A percentile compares a stretch with the other conserved stretches of the same genome.
Conservation (phyloP, 2,329 filamentous ascomycete species). For the Paraphoma sp. region DNA sequence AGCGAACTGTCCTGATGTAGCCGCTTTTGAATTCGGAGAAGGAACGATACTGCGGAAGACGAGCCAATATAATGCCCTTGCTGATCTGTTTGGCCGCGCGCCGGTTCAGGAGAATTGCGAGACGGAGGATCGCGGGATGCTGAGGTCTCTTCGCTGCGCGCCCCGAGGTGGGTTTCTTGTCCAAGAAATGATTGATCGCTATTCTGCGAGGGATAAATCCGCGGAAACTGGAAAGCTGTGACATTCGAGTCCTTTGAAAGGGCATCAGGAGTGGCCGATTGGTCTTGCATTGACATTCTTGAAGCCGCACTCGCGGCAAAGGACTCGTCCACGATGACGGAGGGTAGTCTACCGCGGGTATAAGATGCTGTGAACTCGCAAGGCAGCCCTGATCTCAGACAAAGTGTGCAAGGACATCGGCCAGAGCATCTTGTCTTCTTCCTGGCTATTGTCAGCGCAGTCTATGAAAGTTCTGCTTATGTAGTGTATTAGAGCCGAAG, state of each 20-base stretch:
- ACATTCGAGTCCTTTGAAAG: slow-evolving; percentile 15
- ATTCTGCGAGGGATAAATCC: slow-evolving; percentile 19
- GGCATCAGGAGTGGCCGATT: slow-evolving; percentile 13
- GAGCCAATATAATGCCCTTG: slow-evolving; percentile 59
- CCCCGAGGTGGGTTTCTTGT: slow-evolving; percentile 17
- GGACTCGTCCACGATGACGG: slow-evolving; percentile 46
- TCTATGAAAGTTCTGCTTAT: background rate
- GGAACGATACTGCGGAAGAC: slow-evolving; percentile 57
- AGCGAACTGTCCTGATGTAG: slow-evolving; percentile 50
- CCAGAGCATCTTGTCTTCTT: slow-evolving; percentile 48
- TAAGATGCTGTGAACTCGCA: slow-evolving; percentile 61
- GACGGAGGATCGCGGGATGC: slow-evolving; percentile 34
- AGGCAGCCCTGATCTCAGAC: slow-evolving; percentile 36
- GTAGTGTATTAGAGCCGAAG: too few species aligned
- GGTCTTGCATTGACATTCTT: slow-evolving; percentile 21
- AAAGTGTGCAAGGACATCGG: slow-evolving; percentile 44
- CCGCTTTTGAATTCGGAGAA: slow-evolving; percentile 58
- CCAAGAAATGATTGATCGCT: slow-evolving; percentile 24
- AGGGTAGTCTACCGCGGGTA: slow-evolving; percentile 54
- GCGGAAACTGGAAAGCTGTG: slow-evolving; percentile 27
- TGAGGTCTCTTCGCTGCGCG: slow-evolving; percentile 14
- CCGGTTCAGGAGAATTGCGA: slow-evolving; percentile 54
- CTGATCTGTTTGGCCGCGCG: slow-evolving; percentile 49
- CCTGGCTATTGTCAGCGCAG: slow-evolving; percentile 25
- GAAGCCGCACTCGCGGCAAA: slow-evolving; percentile 22